Base-by-base conservation (phyloP, 2,329 filamentous ascomycete species). In the Clonostachys sp. region DNA sequence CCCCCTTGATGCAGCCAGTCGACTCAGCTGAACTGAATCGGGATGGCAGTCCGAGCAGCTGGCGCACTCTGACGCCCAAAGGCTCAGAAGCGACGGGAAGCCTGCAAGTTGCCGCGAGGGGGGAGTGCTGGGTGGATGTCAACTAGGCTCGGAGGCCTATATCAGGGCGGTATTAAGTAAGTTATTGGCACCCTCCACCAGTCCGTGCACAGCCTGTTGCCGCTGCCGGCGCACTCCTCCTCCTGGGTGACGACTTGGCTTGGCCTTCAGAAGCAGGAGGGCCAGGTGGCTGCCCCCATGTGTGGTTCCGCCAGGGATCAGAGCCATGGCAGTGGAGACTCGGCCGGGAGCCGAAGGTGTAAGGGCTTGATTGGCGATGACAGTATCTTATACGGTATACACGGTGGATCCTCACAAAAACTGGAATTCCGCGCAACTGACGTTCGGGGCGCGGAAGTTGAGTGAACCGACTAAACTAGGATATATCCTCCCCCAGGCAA, bases 321-420 rank as follows among this genome's bases (percentile, higher is more conserved):
- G n/a, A 18, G 42, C 34, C 16, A 30, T n/a, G 47, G 40, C 33
- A 43, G 44, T 49, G 48, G 44, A 46, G 48, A 46, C 44, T 49
- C 48, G 48, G 48, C 45, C 48, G 44, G 44, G 39, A 49, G 48
- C 48, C 48, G 48, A 49, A 41, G 30, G 44, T 46, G 45, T 45
- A 39, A n/a, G 36, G 36, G 36, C 14, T 39, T n/a, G 36, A 39
- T n/a, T 39, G 36, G 36, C 24, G 24, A 30, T 30, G 24, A 30
- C 24, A 30, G 24, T 30, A 30, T 30, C 24, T 10, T 30, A 30
- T 30, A 30, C 24, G 24, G 24, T 30, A 9, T 30, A 30, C 24
- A 30, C 9, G 24, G 24, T 30, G 24, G 24, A 30, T 30, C 24
- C 24, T 30, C 24, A 30, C 24, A 30, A 30, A 39, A 39, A 39